Conservation (phyloP, 1,284 basidiomycete species). For the Cystobasidiaceae sp. region DNA sequence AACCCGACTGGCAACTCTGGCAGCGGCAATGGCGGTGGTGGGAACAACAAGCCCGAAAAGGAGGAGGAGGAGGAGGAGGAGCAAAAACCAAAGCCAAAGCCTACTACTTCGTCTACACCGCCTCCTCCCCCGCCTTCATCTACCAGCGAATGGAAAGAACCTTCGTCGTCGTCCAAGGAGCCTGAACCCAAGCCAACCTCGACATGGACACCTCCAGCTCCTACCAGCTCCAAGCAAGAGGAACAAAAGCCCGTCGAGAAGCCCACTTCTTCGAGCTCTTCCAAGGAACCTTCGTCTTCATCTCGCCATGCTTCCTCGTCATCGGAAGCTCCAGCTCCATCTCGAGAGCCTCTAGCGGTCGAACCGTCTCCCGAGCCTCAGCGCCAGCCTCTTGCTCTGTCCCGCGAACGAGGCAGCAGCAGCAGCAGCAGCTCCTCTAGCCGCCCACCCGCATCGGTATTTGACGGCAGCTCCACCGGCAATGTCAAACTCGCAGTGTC, state of each 20-base stretch:
- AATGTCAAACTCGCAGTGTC: no score
- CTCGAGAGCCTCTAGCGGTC: no score
- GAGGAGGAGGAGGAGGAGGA: background rate
- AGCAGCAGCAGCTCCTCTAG: no score
- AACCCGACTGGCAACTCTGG: background rate
- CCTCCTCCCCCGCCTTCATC: background rate
- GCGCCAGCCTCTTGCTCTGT: no score
- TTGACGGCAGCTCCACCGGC: no score
- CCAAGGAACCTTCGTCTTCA: no score
- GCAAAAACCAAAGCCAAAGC: background rate
- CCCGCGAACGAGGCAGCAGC: no score
- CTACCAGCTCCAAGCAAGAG: background rate
- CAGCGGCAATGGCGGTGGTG: background rate
- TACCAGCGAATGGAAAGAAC: background rate
- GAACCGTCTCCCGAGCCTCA: no score
- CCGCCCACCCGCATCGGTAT: no score
- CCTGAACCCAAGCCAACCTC: background rate
- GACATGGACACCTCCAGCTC: background rate
- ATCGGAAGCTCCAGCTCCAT: no score
- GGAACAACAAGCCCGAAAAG: background rate
- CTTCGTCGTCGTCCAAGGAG: constrained; percentile 5
- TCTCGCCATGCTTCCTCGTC: no score
- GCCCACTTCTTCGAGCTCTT: no score
- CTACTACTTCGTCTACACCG: background rate
- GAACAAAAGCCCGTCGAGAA: background rate